Percentiles rank a stretch among this genome's conserved stretches.
phyloP scores from a whole-genome alignment of 345 rosid genomes.

The Eucalyptus albens region DNA sequence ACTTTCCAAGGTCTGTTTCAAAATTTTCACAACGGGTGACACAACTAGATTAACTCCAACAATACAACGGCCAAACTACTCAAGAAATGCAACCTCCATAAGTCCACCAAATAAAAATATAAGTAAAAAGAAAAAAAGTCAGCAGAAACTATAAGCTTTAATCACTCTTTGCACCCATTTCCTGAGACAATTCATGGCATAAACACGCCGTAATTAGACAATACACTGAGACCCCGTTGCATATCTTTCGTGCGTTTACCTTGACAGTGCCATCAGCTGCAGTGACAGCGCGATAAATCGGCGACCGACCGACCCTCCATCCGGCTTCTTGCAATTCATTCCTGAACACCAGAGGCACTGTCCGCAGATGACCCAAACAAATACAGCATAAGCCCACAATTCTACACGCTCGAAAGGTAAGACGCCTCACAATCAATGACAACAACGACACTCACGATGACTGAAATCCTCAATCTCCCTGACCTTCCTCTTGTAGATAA shows the following conservation, averaged over 20 bases:
- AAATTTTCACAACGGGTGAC: background rate
- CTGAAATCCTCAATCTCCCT: conserved; percentile 69
- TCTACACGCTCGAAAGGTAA: background rate
- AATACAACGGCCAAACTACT: background rate
- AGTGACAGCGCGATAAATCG: conserved; percentile 48
- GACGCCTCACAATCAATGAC: background rate
- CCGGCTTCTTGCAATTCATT: conserved; percentile 74
- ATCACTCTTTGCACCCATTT: background rate
- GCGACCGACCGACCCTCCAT: conserved; percentile 79
- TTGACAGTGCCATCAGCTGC: conserved; percentile 94
- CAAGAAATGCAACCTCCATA: background rate
- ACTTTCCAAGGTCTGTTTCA: background rate
- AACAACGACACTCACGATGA: conserved; percentile 40
- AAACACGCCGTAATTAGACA: background rate
- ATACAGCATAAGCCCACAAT: background rate
- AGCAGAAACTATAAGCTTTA: background rate
- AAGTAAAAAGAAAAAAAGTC: background rate
- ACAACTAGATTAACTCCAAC: background rate
- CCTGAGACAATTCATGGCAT: background rate
- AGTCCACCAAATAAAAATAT: background rate
- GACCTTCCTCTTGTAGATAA: conserved; percentile 72
- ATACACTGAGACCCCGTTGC: background rate
- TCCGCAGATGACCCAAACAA: background rate
- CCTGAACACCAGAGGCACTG: conserved; percentile 85
- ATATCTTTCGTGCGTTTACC: conserved; percentile 16